phyloP scores from a whole-genome alignment of 331 rosid species.

The Acacia concinna region DNA sequence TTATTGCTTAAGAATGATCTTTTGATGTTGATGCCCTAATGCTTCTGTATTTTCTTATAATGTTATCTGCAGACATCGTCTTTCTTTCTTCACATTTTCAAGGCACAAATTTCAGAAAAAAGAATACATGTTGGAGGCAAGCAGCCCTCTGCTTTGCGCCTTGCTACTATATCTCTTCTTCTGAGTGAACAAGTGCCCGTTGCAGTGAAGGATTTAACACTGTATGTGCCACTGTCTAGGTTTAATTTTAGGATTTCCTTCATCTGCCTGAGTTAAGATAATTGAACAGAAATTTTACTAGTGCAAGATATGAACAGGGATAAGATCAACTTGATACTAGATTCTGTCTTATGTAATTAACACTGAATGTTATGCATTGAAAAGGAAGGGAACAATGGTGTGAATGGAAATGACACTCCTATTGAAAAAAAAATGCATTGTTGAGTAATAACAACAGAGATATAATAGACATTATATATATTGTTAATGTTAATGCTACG shows the following conservation, averaged over 20 bases:
- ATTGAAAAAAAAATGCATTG: background rate
- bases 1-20: slow-evolving; percentile 17
- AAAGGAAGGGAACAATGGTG: background rate
- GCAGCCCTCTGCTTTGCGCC: slow-evolving; percentile 80
- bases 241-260: slow-evolving; percentile 21
- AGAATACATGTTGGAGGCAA: slow-evolving; percentile 82
- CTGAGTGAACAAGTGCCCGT: slow-evolving; percentile 86
- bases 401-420: background rate
- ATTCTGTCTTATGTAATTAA: slow-evolving; percentile 11
- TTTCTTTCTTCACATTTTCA: slow-evolving; percentile 87
- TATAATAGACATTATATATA: background rate
- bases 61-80: slow-evolving; percentile 76
- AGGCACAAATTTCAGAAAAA: slow-evolving; percentile 75
- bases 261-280: slow-evolving; percentile 15
- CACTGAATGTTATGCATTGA: background rate
- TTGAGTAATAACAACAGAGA: background rate
- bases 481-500: background rate
- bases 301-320: slow-evolving; percentile 24
- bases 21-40: slow-evolving; percentile 28
- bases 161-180: slow-evolving; percentile 75
- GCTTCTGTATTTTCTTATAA: slow-evolving; percentile 13
- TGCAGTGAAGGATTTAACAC: slow-evolving; percentile 55
- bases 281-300: slow-evolving; percentile 16
- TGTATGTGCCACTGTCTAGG: slow-evolving; percentile 59
- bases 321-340: background rate